Percentiles rank a stretch among this genome's conserved stretches.
phyloP scores from a whole-genome alignment of 1,139 yeast species.

The Spencermartinsiella ligniputridi region DNA sequence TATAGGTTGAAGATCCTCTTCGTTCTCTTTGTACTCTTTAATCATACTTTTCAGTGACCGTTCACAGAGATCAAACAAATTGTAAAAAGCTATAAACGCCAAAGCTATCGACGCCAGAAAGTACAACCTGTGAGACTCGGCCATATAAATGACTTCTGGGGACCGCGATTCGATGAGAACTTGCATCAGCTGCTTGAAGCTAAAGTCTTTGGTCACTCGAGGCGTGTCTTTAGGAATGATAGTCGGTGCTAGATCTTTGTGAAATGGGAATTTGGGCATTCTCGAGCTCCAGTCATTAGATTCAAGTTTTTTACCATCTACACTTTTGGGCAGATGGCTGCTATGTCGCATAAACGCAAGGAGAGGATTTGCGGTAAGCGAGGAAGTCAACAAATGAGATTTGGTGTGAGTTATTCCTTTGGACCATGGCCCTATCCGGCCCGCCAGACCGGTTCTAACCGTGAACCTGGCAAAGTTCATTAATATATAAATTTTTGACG shows the following conservation, averaged over 20 bases:
- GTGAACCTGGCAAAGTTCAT: not conserved
- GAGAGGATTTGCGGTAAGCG: too few species aligned
- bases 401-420: not conserved
- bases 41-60: conserved; percentile 55
- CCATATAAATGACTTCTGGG: conserved; percentile 76
- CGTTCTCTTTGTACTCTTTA: conserved; percentile 57
- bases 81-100: conserved; percentile 66
- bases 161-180: conserved; percentile 51
- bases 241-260: conserved; percentile 63
- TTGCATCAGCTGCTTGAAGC: conserved; percentile 60
- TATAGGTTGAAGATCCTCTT: conserved; percentile 33
- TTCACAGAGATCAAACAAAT: conserved; percentile 54
- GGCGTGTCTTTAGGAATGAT: conserved; percentile 59
- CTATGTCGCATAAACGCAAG: conserved; percentile 5
- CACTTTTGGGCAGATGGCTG: conserved; percentile 23
- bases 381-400: too few species aligned
- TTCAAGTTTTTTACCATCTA: conserved; percentile 24
- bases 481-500: too few species aligned
- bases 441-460: not conserved
- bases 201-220: conserved; percentile 53
- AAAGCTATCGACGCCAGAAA: conserved; percentile 66
- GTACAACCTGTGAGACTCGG: conserved; percentile 77
- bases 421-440: not conserved
- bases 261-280: conserved; percentile 56
- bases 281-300: conserved; percentile 32